A percentile compares a stretch with the other conserved stretches of the same genome.
These are phyloP conservation scores for Usnea hakonensis DNA, from an alignment of 495 filamentous ascomycete genomes.

Conservation along the genomic window DNA sequence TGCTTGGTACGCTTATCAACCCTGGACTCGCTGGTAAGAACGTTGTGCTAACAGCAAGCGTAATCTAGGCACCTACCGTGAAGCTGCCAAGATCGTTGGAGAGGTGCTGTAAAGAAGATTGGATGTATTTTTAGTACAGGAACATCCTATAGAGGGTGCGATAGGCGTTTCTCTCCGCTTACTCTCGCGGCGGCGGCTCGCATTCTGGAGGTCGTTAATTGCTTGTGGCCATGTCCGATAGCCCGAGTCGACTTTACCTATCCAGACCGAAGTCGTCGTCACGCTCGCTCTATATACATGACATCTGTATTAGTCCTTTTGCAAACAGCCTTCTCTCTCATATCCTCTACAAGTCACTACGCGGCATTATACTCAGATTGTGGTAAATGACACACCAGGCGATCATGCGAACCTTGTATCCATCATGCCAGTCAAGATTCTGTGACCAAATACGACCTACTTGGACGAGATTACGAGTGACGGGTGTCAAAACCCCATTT, in stretches of 20 bases:
- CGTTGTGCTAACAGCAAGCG: not conserved
- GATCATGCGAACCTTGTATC: not conserved
- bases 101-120: slow-evolving; percentile 56
- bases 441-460: not conserved
- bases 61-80: slow-evolving; percentile 63
- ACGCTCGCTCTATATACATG: not conserved
- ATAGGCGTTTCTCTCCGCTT: slow-evolving; percentile 15
- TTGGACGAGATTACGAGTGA: not conserved
- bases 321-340: not conserved
- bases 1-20: slow-evolving; percentile 46
- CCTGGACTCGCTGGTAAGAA: not conserved
- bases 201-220: not conserved
- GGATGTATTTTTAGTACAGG: not conserved
- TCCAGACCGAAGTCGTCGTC: not conserved
- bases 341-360: too few species aligned
- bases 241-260: not conserved
- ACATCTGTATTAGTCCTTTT: not conserved
- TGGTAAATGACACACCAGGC: not conserved
- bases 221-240: not conserved
- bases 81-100: slow-evolving; percentile 94
- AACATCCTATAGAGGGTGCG: not conserved
- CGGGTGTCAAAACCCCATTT: not conserved
- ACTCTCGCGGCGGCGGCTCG: slow-evolving; percentile 8
- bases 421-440: not conserved
- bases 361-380: not conserved